Evolutionary conservation across 1,139 yeast species (phyloP).

Genomic region (Debaryomyces fabryi): DNA sequence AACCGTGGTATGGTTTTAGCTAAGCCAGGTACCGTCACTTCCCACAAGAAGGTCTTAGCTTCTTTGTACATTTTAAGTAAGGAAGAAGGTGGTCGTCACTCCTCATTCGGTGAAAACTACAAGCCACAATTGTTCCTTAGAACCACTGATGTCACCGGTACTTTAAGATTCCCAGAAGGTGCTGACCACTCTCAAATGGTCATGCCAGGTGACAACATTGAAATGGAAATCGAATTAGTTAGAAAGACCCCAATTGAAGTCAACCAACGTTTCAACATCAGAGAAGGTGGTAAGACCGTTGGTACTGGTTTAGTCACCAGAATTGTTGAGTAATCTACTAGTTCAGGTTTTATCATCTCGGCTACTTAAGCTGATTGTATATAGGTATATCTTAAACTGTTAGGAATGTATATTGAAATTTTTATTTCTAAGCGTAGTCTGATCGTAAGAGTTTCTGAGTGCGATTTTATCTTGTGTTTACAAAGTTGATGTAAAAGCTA

Average conservation of each 20-base stretch:
- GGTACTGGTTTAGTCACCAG: slow-evolving; percentile 98
- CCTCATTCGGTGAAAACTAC: slow-evolving; percentile 95
- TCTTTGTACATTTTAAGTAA: slow-evolving; percentile 89
- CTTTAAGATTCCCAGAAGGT: slow-evolving; percentile 87
- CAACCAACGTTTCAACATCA: slow-evolving; percentile 97
- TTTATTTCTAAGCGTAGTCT: not conserved
- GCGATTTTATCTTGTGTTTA: slow-evolving; percentile 1
- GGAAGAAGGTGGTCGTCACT: slow-evolving; percentile 99
- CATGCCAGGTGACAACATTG: slow-evolving; percentile 98
- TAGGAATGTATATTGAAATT: slow-evolving; percentile 6
- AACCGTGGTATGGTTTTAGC: slow-evolving; percentile 98
- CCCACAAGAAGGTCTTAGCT: slow-evolving; percentile 93
- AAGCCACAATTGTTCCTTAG: slow-evolving; percentile 97
- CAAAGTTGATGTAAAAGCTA: not conserved
- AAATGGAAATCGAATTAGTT: slow-evolving; percentile 90
- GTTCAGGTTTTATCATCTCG: slow-evolving; percentile 1
- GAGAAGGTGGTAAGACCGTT: slow-evolving; percentile 99
- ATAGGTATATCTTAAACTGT: slow-evolving; percentile 11
- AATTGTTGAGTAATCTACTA: slow-evolving; percentile 63
- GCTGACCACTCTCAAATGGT: slow-evolving; percentile 85
- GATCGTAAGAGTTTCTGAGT: not conserved
- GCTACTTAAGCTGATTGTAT: slow-evolving; percentile 12
- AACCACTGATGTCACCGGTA: slow-evolving; percentile 94
- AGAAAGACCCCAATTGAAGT: slow-evolving; percentile 94
- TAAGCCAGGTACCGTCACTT: slow-evolving; percentile 88